Conservation (phyloP, 2,329 filamentous ascomycete species). For the Ophiostoma tasmaniense region DNA sequence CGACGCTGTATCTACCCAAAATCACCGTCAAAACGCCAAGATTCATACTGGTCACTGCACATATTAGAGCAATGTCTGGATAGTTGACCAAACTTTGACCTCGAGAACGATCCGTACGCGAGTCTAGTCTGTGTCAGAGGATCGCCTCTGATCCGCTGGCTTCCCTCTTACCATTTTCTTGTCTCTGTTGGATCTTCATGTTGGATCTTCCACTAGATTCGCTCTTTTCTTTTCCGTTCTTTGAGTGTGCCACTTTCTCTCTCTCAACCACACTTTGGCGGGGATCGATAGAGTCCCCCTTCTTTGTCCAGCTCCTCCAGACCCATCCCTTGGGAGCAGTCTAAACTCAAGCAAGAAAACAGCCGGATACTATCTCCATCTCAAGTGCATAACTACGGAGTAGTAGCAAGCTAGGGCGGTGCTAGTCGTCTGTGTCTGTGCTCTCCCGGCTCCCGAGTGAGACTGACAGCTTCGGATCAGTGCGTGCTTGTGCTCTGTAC, state of each 20-base stretch:
- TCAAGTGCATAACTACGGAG: background rate
- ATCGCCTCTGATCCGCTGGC: background rate
- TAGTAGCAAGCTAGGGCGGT: background rate
- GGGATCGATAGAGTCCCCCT: background rate
- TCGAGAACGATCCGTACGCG: background rate
- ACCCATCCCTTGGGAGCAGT: constrained; percentile 3
- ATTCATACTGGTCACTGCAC: background rate
- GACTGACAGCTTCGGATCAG: background rate
- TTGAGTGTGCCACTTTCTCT: background rate
- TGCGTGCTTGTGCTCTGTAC: constrained; percentile 2
- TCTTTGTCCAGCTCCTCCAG: background rate
- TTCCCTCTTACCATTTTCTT: background rate
- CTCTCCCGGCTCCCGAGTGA: constrained; percentile 1
- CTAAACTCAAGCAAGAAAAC: constrained; percentile 7
- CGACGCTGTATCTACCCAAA: too few relatives aligned
- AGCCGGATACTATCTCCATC: background rate
- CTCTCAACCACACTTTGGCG: background rate
- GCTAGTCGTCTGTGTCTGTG: constrained; percentile 2
- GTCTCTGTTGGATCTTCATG: background rate
- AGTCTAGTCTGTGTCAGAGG: background rate
- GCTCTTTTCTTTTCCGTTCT: background rate
- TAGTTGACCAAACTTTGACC: background rate
- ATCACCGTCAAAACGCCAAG: too few relatives aligned
- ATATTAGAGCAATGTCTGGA: background rate
- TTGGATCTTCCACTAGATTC: background rate